phyloP scores from a whole-genome alignment of 768 basidiomycete genomes.

The Botryobasidium botryosum region DNA sequence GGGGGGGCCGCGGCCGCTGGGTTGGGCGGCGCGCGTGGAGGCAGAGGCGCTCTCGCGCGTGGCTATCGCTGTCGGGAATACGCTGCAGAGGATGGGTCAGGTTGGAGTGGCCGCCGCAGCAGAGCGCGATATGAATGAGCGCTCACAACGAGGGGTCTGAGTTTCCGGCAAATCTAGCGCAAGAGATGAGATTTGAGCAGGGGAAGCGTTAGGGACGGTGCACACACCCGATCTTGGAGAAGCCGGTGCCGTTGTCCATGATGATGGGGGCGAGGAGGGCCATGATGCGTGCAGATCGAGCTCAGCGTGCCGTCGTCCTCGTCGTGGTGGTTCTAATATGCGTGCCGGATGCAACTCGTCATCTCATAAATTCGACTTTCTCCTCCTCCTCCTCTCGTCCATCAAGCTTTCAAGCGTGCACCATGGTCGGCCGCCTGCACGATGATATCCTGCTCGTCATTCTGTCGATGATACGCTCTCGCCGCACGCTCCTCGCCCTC shows the following conservation, averaged over 20 bases:
- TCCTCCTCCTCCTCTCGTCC: too few relatives aligned
- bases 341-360: too few relatives aligned
- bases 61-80: slow-evolving; percentile 97
- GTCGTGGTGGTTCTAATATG: not conserved
- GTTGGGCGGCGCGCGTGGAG: slow-evolving; percentile 44
- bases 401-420: too few relatives aligned
- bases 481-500: too few relatives aligned
- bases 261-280: slow-evolving; percentile 84
- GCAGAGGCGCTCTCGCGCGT: slow-evolving; percentile 59
- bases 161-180: slow-evolving; percentile 81
- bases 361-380: too few relatives aligned
- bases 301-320: not conserved
- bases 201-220: not conserved
- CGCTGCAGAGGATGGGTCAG: slow-evolving; percentile 28
- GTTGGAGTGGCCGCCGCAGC: not conserved
- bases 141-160: slow-evolving; percentile 95
- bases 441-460: too few relatives aligned
- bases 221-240: slow-evolving; percentile 86
- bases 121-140: not conserved
- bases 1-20: slow-evolving; percentile 24
- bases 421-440: too few relatives aligned
- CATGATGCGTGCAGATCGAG: slow-evolving; percentile 32
- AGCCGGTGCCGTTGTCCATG: slow-evolving; percentile 96
- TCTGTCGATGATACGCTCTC: too few relatives aligned
- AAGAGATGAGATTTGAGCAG: slow-evolving; percentile 2